These are phyloP conservation scores for Scedosporium minutisporum DNA, from an alignment of 2,329 filamentous ascomycete species.

Conservation along the genomic window DNA sequence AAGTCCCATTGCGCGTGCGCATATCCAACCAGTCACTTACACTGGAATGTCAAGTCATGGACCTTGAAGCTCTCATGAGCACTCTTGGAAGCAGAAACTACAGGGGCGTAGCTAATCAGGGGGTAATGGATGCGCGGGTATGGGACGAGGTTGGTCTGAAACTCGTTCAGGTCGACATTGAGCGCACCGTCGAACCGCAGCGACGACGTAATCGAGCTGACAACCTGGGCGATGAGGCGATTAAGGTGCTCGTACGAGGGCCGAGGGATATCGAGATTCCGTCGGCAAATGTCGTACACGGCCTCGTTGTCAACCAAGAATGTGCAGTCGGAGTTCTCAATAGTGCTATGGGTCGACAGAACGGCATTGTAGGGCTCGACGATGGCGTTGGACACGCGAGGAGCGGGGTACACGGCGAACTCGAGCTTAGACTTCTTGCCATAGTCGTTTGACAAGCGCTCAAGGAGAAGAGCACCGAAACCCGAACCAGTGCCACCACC, in stretches of 20 bases:
- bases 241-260: constrained; percentile 64
- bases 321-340: constrained; percentile 71
- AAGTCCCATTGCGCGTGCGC: too few relatives aligned
- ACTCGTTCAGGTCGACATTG: constrained; percentile 68
- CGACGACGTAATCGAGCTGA: constrained; percentile 65
- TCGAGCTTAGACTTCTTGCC: constrained; percentile 72
- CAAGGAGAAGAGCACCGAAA: constrained; percentile 61
- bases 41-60: constrained; percentile 65
- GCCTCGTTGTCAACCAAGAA: constrained; percentile 69
- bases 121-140: constrained; percentile 69
- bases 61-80: constrained; percentile 84
- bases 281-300: constrained; percentile 66
- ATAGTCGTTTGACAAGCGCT: constrained; percentile 64
- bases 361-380: constrained; percentile 69
- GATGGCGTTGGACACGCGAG: constrained; percentile 59
- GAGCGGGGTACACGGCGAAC: constrained; percentile 63
- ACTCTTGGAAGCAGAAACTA: constrained; percentile 65
- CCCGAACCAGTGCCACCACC: constrained; percentile 64
- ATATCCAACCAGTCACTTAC: constrained; percentile 32
- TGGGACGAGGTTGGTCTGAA: constrained; percentile 67
- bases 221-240: constrained; percentile 63
- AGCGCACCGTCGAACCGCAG: constrained; percentile 64
- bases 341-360: constrained; percentile 64
- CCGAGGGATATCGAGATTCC: constrained; percentile 60
- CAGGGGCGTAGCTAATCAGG: constrained; percentile 62